Conservation (phyloP, 352 stramenopile species). For the Thalassiosira oceanica region DNA sequence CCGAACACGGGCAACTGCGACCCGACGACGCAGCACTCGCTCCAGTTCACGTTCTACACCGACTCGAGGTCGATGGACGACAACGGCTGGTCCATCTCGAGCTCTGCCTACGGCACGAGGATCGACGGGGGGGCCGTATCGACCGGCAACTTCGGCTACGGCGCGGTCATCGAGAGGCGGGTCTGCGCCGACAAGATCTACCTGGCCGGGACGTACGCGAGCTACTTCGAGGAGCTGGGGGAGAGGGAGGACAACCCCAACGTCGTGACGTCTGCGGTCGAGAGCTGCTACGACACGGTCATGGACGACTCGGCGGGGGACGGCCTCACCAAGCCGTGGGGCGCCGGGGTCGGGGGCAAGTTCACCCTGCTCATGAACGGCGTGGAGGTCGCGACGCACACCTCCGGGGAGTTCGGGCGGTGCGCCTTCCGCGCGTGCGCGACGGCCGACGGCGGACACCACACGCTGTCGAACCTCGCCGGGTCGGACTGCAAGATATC, state of each 20-base stretch:
- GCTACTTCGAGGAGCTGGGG: not conserved
- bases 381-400: conserved; percentile 3
- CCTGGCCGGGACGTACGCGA: not conserved
- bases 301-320: conserved; percentile 21
- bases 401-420: conserved; percentile 15
- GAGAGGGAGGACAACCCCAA: too few species aligned
- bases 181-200: not conserved
- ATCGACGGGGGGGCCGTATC: not conserved
- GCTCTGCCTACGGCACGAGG: not conserved
- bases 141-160: not conserved
- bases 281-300: conserved; percentile 17
- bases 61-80: conserved; percentile 14
- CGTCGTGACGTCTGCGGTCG: not conserved
- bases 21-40: conserved; percentile 5
- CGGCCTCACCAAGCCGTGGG: conserved; percentile 10
- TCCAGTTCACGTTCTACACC: conserved; percentile 14
- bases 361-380: conserved; percentile 12
- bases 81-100: conserved; percentile 13
- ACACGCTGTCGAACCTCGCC: conserved; percentile 8
- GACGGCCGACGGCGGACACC: not conserved
- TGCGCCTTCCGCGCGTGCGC: conserved; percentile 21
- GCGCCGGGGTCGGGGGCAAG: conserved; percentile 1
- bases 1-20: too few species aligned
- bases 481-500: conserved; percentile 12
- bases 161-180: not conserved